Evolutionary conservation across 2,329 filamentous ascomycete species (phyloP), one percentile per base, ranked within the genome.

Genomic region (Neofusicoccum cordaticola): DNA sequence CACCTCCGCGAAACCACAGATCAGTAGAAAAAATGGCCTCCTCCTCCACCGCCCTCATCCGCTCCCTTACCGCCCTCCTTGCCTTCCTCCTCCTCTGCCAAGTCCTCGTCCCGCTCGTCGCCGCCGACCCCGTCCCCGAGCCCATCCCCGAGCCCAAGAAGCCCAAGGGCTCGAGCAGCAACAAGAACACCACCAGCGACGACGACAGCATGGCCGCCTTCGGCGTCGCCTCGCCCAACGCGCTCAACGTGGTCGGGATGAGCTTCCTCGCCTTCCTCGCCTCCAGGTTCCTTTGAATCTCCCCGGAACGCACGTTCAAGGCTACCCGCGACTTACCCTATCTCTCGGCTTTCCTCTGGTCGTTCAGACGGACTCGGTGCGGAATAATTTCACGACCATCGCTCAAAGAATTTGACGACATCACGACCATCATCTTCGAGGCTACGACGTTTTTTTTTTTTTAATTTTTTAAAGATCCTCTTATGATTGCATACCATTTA

Each of bases 51-150:
- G n/a, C 56, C 27, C 31, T 34, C 41, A 17, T 3, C 19, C 41
- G 22, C 27, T 34, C 42, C 31, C 22, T 45, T 27, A 35, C 15
- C 8, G 17, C 41, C 56, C 41, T 60, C 11, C 31, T 60, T 31
- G 15, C 56, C 42, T 19, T 60, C 56, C 22, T 60, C 56, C 3
- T 47, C 56, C 35, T 60, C 56, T n/a, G 42, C 11, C 56, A 60
- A 22, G 31, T 37, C 42, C 9, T 60, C n/a, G 9, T 47, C 2
- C 53, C 39, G 9, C 42, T 60, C 27, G 56, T 37, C 4, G 31
- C 56, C 42, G 56, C 56, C 56, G 56, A 60, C 15, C 56, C 56
- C 39, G 15, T 17, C 2, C 52, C 52, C 4, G 53, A 34, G 4
- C 53, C 56, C 15, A 8, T 17, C 2, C 52, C 52, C 4, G 53